phyloP scores from a whole-genome alignment of 2,329 filamentous ascomycete genomes.

The Talaromyces sp. region DNA sequence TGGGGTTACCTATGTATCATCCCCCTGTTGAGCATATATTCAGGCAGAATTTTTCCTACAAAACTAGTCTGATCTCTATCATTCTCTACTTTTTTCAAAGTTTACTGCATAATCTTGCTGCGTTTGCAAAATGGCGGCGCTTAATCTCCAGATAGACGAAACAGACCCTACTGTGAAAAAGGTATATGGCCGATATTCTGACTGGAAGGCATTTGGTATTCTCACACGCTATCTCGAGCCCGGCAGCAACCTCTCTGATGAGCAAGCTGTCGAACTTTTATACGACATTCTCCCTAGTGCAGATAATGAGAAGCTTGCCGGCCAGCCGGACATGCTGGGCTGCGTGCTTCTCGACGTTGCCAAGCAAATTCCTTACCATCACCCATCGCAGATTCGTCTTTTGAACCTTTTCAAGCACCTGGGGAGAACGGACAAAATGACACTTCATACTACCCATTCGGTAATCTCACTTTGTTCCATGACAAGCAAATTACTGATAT shows the following conservation, averaged over 20 bases:
- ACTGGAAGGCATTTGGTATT: background rate
- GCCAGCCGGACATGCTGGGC: background rate
- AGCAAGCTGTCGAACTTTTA: background rate
- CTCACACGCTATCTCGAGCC: background rate
- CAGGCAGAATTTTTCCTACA: background rate
- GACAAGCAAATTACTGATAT: too few species aligned
- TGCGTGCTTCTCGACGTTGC: background rate
- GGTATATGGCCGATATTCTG: background rate
- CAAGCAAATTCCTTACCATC: background rate
- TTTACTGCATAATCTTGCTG: too few species aligned
- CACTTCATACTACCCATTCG: too few species aligned
- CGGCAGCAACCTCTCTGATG: background rate
- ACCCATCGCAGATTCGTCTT: constrained; percentile 1
- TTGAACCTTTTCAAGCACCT: background rate
- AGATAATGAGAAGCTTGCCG: background rate
- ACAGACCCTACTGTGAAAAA: background rate
- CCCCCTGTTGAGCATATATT: too few species aligned
- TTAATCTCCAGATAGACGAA: background rate
- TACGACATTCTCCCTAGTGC: background rate
- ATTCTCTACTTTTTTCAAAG: too few species aligned
- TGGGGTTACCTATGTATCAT: background rate
- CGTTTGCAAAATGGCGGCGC: background rate
- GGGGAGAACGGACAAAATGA: too few species aligned
- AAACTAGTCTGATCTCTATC: background rate
- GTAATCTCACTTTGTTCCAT: too few species aligned